Evolutionary conservation across 306 rosid species (phyloP).

Genomic region (Herpetospermum pedunculosum): DNA sequence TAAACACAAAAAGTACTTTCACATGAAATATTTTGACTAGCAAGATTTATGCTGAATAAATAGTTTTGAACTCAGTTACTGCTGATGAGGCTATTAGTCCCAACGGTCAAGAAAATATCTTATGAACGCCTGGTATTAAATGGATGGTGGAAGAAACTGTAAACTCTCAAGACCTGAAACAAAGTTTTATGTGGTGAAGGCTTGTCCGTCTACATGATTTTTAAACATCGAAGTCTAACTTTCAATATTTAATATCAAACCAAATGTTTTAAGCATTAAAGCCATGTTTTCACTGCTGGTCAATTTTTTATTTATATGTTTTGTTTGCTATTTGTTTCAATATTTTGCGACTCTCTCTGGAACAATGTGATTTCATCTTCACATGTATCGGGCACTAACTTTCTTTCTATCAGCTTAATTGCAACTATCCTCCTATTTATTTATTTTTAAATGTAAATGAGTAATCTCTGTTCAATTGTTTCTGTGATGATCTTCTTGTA

Average conservation of each 20-base stretch:
- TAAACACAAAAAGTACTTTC: neutral
- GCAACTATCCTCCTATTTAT: neutral
- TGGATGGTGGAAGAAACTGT: neutral
- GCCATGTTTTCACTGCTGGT: neutral
- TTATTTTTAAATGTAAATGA: neutral
- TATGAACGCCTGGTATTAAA: neutral
- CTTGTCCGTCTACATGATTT: neutral
- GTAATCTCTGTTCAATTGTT: neutral
- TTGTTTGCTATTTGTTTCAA: neutral
- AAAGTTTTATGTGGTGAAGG: neutral
- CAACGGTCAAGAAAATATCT: neutral
- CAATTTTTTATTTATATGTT: neutral
- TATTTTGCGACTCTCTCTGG: neutral
- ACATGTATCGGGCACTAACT: neutral
- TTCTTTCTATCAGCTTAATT: neutral
- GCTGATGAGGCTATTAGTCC: neutral
- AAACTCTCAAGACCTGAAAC: neutral
- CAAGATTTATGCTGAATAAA: neutral
- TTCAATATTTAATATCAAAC: neutral
- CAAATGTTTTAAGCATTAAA: neutral
- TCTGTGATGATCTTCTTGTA: neutral
- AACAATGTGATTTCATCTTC: neutral
- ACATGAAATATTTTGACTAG: neutral
- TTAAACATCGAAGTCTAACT: neutral
- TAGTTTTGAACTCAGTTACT: neutral